Percentiles rank a stretch among this genome's conserved stretches.
Evolutionary conservation across 192 early-diverging fungal genomes (phyloP).

Genomic region (Entomortierella beljakovae): DNA sequence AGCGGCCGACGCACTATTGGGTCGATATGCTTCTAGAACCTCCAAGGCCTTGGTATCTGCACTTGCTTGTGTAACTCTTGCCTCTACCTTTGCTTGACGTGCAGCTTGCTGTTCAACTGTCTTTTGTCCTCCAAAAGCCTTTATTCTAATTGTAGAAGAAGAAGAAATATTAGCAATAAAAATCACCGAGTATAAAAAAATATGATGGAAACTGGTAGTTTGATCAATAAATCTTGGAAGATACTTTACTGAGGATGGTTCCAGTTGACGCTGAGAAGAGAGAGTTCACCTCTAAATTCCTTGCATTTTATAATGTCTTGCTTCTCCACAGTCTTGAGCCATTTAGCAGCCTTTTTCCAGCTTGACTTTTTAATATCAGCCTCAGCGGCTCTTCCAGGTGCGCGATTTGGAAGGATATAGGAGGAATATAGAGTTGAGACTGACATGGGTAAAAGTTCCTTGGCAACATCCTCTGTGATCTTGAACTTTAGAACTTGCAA

Average conservation of each 20-base stretch:
- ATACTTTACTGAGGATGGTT: conserved; percentile 66
- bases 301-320: conserved; percentile 84
- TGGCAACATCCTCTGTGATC: conserved; percentile 64
- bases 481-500: conserved; percentile 77
- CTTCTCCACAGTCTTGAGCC: conserved; percentile 91
- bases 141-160: conserved; percentile 17
- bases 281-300: conserved; percentile 75
- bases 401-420: conserved; percentile 79
- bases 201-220: not conserved
- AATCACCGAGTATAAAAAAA: not conserved
- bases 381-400: conserved; percentile 58
- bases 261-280: conserved; percentile 69
- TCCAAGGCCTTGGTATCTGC: conserved; percentile 30
- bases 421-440: conserved; percentile 80
- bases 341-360: conserved; percentile 91
- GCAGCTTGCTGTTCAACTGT: conserved; percentile 47
- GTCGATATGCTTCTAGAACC: conserved; percentile 67
- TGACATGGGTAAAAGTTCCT: conserved; percentile 76
- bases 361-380: conserved; percentile 88
- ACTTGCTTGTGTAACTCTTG: conserved; percentile 5
- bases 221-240: not conserved
- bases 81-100: conserved; percentile 37
- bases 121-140: conserved; percentile 37
- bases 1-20: conserved; percentile 55
- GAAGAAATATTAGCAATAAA: not conserved